Base-by-base conservation (phyloP, 345 rosid species). In the Durio zibethinus region DNA sequence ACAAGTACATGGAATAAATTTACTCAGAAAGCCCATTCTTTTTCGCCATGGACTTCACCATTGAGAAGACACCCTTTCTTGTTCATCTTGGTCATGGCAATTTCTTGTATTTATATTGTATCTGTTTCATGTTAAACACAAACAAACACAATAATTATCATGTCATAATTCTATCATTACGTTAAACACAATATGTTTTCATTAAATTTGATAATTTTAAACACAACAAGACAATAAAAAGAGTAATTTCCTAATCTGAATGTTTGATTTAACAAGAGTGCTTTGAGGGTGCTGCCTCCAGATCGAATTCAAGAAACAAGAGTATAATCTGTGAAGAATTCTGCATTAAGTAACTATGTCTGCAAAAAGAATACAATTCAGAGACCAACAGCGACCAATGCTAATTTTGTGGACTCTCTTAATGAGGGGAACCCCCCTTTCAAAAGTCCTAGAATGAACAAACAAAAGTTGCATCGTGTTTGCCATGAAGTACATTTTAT, bases 361-460 rank as follows among this genome's bases (percentile, higher is more conserved):
- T 57, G 14, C 2, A 70, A 67, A 50, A 74, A 81, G 78, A 72
- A 73, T 78, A 59, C 48, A 67, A 68, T 73, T 36, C 62, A 54
- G 10, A 42, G 42, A 36, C 63, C 23, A 70, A 0, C 14, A n/a
- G 18, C 36, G 38, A 68, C 56, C 23, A 45, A 50, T 47, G 72
- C 67, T 54, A 64, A 70, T 72, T 42, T 42, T 4, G 70, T 45
- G 61, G 69, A 20, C 36, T 64, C 65, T 16, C 59, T 66, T 29
- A 64, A 27, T 31, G 5, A 60, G 59, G 56, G 45, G 47, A 53
- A 60, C 7, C 59, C 43, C 43, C 31, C 67, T 62, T 43, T 47
- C 8, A n/a, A 47, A 61, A 73, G 73, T 23, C 50, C 77, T 25
- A 66, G 40, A 3, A 8, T 2, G 25, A 72, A 42, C 25, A 21